These are phyloP conservation scores for Fraxinus excelsior DNA, from an alignment of 257 asterid species.

Conservation along the genomic window DNA sequence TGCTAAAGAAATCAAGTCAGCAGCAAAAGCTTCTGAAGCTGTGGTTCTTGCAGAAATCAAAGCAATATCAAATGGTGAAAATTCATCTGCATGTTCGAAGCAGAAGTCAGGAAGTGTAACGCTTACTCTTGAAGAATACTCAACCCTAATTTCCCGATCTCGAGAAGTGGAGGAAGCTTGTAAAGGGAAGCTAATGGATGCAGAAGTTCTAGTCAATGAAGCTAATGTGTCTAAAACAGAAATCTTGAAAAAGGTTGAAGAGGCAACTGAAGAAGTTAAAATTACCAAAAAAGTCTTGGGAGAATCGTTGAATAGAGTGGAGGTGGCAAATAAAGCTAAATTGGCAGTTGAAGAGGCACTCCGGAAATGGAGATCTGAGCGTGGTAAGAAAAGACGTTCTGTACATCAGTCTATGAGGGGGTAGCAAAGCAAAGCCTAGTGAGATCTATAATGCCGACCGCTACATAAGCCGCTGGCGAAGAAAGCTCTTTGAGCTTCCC, in stretches of 20 bases:
- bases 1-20: conserved; percentile 43
- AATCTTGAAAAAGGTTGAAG: conserved; percentile 45
- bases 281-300: conserved; percentile 41
- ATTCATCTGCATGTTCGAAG: not conserved
- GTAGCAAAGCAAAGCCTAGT: too few relatives aligned
- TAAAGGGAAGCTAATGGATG: conserved; percentile 31
- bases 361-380: conserved; percentile 49
- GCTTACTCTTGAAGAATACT: conserved; percentile 42
- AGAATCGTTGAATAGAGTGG: conserved; percentile 44
- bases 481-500: too few relatives aligned
- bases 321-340: conserved; percentile 45
- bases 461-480: too few relatives aligned
- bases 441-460: too few relatives aligned
- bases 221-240: conserved; percentile 38
- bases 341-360: conserved; percentile 49
- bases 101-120: conserved; percentile 30
- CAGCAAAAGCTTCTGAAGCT: conserved; percentile 42
- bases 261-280: conserved; percentile 46
- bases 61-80: conserved; percentile 35
- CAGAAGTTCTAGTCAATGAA: conserved; percentile 38
- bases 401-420: conserved; percentile 8
- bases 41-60: conserved; percentile 47
- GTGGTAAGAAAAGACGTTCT: conserved; percentile 39
- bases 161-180: conserved; percentile 41
- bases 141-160: conserved; percentile 35